These are phyloP conservation scores for Dothistroma pini DNA, from an alignment of 2,329 filamentous ascomycete species.

Conservation along the genomic window DNA sequence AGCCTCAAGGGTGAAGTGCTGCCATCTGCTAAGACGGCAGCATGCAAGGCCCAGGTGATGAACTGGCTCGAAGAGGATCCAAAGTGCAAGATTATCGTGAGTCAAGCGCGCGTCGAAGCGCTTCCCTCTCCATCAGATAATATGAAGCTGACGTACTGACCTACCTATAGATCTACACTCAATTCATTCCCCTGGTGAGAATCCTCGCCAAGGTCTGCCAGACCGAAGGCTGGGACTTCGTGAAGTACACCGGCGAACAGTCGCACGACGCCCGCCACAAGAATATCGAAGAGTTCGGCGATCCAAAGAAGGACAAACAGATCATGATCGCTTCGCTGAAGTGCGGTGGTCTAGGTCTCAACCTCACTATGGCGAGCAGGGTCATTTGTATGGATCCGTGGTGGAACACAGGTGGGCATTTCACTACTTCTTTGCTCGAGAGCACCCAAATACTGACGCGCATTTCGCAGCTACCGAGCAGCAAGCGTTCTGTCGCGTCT, in stretches of 20 bases:
- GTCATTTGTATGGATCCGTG: slow-evolving; percentile 50
- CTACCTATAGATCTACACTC: slow-evolving; percentile 50
- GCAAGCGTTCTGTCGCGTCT: slow-evolving; percentile 56
- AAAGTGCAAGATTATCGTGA: slow-evolving; percentile 51
- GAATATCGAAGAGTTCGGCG: slow-evolving; percentile 46
- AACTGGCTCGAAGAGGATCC: slow-evolving; percentile 46
- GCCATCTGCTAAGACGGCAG: slow-evolving; percentile 46
- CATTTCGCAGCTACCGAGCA: slow-evolving; percentile 19
- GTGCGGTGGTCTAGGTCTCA: slow-evolving; percentile 56
- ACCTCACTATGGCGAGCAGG: slow-evolving; percentile 54
- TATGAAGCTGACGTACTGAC: not conserved
- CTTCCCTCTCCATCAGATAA: not conserved
- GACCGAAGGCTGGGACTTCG: slow-evolving; percentile 47
- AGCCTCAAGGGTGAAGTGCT: slow-evolving; percentile 37
- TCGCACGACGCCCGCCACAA: slow-evolving; percentile 43
- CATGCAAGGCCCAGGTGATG: slow-evolving; percentile 44
- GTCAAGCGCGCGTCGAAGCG: not conserved
- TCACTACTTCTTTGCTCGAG: not conserved
- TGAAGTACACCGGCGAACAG: slow-evolving; percentile 52
- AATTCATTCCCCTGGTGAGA: slow-evolving; percentile 53
- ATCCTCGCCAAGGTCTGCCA: slow-evolving; percentile 52
- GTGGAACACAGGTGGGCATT: slow-evolving; percentile 52
- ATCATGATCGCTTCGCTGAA: slow-evolving; percentile 56
- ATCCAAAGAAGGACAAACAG: slow-evolving; percentile 32
- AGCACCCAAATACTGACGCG: not conserved